A percentile compares a stretch with the other conserved stretches of the same genome.
Evolutionary conservation across 495 filamentous ascomycete species (phyloP).

Genomic region (Hypoxylon fuscum): DNA sequence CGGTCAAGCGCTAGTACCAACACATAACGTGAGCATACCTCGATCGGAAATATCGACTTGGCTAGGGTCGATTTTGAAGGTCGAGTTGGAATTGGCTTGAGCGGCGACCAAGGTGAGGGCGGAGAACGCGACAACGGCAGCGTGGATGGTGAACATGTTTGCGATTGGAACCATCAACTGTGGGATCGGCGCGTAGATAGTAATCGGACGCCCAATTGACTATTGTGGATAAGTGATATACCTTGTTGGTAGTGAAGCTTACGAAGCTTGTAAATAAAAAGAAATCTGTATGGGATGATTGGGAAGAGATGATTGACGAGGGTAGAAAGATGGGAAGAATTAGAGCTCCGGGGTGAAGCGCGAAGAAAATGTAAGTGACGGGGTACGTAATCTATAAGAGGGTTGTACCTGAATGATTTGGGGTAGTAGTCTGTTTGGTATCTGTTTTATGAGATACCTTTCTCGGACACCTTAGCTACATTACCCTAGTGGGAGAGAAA

Average conservation of each 20-base stretch:
- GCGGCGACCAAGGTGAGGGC: constrained; percentile 46
- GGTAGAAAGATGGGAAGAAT: constrained; percentile 17
- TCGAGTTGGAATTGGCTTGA: constrained; percentile 45
- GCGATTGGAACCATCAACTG: constrained; percentile 7
- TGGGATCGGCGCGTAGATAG: constrained; percentile 10
- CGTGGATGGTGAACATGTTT: constrained; percentile 42
- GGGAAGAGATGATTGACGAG: constrained; percentile 9
- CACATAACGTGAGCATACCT: constrained; percentile 26
- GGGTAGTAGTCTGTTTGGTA: constrained; percentile 24
- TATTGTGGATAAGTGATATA: constrained; percentile 12
- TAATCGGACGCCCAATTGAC: constrained; percentile 15
- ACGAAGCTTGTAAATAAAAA: constrained; percentile 22
- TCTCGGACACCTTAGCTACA: not conserved
- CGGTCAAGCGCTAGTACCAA: not conserved
- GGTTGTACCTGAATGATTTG: constrained; percentile 31
- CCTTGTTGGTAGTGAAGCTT: constrained; percentile 18
- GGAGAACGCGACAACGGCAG: constrained; percentile 44
- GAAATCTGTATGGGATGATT: not conserved
- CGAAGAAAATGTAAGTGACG: constrained; percentile 13
- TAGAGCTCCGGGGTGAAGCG: constrained; percentile 19
- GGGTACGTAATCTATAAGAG: constrained; percentile 36
- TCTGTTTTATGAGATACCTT: constrained; percentile 20
- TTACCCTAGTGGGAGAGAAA: not conserved
- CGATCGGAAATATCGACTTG: constrained; percentile 31
- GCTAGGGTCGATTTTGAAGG: constrained; percentile 45